Base-by-base conservation (phyloP, 169 alveolate genomes). In the Cryptosporidium tyzzeri region DNA sequence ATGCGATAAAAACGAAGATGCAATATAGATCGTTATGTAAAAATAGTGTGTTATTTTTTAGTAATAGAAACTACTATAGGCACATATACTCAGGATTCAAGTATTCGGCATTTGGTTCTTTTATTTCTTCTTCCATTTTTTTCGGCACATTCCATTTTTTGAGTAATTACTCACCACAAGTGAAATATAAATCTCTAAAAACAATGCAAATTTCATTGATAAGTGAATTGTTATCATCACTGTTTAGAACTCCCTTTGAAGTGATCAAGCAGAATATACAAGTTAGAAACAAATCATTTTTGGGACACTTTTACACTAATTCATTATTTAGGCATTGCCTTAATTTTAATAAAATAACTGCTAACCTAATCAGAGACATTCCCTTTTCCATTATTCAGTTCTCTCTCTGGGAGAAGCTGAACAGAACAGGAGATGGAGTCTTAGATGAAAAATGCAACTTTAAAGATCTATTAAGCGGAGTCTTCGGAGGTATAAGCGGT, bases 1-100 rank as follows among this genome's bases (percentile, higher is more conserved):
- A 94, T 71, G 91, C 93, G 45, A 61, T 94, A 37, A 94, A 94
- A 92, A 94, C 96, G 44, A 86, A 93, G 29, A 69, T 71, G 37
- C 96, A 93, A 53, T 61, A 26, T 61, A 29, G 21, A 29, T 61
- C 7, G 12, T 48, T 48, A 1, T 48, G 55, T 6, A 48, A 44
- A 1, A 44, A 10, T 44, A 44, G 16, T 44, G 44, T 4, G 7
- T 37, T 37, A 3, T 44, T 44, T 44, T 44, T 44, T 44, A 44
- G 51, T 44, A 8, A 21, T 9, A 41, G 14, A 44, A 61, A n/a
- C 41, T 0, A 33, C 5, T 29, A 29, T 33, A 31, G 41, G 6
- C 12, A 7, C 16, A 33, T 67, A 37, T 67, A 67, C 7, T 67
- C 33, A 21, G 50, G 50, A n/a, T 33, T 67, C 23, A 67, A 37